Conservation (phyloP, 1,139 yeast genomes). For the Pichia sp. region DNA sequence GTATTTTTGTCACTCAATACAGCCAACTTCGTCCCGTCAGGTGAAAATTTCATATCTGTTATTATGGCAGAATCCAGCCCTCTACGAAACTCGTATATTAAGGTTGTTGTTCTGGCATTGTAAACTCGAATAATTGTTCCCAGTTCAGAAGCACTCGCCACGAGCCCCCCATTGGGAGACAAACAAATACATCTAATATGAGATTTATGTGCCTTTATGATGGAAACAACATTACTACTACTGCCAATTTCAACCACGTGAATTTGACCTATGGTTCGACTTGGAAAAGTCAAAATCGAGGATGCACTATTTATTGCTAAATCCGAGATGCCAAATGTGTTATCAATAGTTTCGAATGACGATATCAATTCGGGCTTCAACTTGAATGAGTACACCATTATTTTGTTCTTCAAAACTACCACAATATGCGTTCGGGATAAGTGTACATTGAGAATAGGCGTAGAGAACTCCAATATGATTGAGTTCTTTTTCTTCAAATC, state of each 20-base stretch:
- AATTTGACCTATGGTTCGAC: slow-evolving; percentile 61
- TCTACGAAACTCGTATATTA: slow-evolving; percentile 75
- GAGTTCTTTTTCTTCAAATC: slow-evolving; percentile 74
- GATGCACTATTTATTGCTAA: slow-evolving; percentile 30
- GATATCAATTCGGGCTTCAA: slow-evolving; percentile 69
- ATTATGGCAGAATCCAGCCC: slow-evolving; percentile 80
- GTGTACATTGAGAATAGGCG: slow-evolving; percentile 65
- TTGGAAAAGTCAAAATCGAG: slow-evolving; percentile 62
- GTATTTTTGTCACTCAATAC: slow-evolving; percentile 86
- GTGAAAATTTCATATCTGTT: slow-evolving; percentile 78
- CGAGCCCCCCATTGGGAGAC: slow-evolving; percentile 63
- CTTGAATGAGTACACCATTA: slow-evolving; percentile 71
- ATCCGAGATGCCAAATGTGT: slow-evolving; percentile 64
- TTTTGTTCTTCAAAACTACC: slow-evolving; percentile 58
- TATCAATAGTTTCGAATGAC: slow-evolving; percentile 63
- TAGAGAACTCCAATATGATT: slow-evolving; percentile 64
- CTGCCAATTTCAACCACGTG: slow-evolving; percentile 56
- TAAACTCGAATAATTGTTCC: slow-evolving; percentile 84
- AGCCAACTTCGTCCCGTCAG: slow-evolving; percentile 66
- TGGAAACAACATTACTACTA: slow-evolving; percentile 34
- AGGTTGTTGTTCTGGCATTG: slow-evolving; percentile 63
- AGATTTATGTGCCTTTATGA: slow-evolving; percentile 79
- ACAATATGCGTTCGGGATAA: slow-evolving; percentile 70
- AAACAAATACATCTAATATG: slow-evolving; percentile 59
- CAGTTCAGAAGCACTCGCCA: slow-evolving; percentile 82